These are phyloP conservation scores for Oryza punctata DNA, from an alignment of 176 grass and related monocot species.

Conservation along the genomic window DNA sequence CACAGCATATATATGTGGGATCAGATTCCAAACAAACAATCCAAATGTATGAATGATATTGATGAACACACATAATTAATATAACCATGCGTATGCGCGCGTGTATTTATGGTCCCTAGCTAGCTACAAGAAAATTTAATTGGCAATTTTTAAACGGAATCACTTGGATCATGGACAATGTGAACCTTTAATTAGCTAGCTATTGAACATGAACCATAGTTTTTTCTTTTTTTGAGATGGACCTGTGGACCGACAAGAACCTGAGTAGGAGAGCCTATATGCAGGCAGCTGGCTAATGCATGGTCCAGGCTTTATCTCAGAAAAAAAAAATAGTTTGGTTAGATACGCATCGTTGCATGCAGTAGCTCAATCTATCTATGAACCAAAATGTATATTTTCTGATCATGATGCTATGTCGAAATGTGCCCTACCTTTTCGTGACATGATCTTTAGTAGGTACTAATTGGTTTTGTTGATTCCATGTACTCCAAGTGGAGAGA, in stretches of 20 bases:
- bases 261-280: slow-evolving; percentile 28
- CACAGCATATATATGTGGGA: slow-evolving; percentile 1
- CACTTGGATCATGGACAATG: slow-evolving; percentile 24
- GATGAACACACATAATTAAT: neutral
- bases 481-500: slow-evolving; percentile 42
- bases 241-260: slow-evolving; percentile 21
- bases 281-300: slow-evolving; percentile 11
- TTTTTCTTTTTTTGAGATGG: slow-evolving; percentile 1
- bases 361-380: slow-evolving; percentile 37
- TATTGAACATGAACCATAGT: neutral
- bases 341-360: slow-evolving; percentile 48
- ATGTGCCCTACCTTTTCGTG: slow-evolving; percentile 48
- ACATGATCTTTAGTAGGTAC: slow-evolving; percentile 46
- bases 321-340: slow-evolving; percentile 38
- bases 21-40: neutral
- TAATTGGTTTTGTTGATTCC: slow-evolving; percentile 43
- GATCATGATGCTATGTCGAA: slow-evolving; percentile 43
- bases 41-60: slow-evolving; percentile 23
- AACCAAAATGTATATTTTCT: slow-evolving; percentile 26
- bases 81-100: neutral
- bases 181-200: neutral
- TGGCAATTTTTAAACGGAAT: slow-evolving; percentile 14
- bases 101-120: neutral
- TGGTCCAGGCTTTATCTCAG: slow-evolving; percentile 27
- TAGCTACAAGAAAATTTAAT: slow-evolving; percentile 8